Percentiles rank a stretch among this genome's conserved stretches.
Conservation (phyloP, 768 basidiomycete genomes). For the Podaxis sp. region DNA sequence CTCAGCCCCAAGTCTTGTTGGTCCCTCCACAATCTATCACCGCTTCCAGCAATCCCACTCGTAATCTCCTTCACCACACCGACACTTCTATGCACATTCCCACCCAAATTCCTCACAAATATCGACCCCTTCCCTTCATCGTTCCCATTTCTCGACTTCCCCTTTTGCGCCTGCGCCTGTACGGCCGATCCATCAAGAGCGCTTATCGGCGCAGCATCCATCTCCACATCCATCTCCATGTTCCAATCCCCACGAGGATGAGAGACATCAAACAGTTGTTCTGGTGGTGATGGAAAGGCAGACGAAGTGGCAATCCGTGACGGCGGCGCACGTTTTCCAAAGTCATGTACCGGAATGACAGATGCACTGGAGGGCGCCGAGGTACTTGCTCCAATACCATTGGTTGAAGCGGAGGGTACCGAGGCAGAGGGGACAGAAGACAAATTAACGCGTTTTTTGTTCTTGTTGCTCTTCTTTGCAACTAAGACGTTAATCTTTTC, state of each 20-base stretch:
- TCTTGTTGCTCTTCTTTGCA: slow-evolving; percentile 59
- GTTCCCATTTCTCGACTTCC: slow-evolving; percentile 42
- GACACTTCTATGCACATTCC: slow-evolving; percentile 49
- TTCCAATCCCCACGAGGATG: slow-evolving; percentile 21
- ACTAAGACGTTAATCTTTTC: slow-evolving; percentile 71
- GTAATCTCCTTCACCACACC: slow-evolving; percentile 53
- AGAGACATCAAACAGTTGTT: slow-evolving; percentile 41
- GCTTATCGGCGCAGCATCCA: slow-evolving; percentile 49
- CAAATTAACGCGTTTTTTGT: slow-evolving; percentile 52
- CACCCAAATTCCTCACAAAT: slow-evolving; percentile 61
- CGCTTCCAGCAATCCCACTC: slow-evolving; percentile 16
- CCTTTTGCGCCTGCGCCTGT: slow-evolving; percentile 35
- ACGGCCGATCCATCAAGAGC: slow-evolving; percentile 34
- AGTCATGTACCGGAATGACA: slow-evolving; percentile 27
- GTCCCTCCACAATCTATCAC: slow-evolving; percentile 12
- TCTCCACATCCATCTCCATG: slow-evolving; percentile 47
- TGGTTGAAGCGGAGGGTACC: slow-evolving; percentile 18
- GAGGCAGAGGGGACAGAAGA: slow-evolving; percentile 14
- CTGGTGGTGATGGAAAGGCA: slow-evolving; percentile 45
- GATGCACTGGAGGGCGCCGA: slow-evolving; percentile 26
- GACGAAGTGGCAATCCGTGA: slow-evolving; percentile 19
- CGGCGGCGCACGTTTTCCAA: slow-evolving; percentile 16
- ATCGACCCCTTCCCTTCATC: slow-evolving; percentile 31
- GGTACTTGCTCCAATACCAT: slow-evolving; percentile 17
- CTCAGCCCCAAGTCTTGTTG: slow-evolving; percentile 37